phyloP scores from a whole-genome alignment of 163 green algal species.

The Scenedesmus sp. region DNA sequence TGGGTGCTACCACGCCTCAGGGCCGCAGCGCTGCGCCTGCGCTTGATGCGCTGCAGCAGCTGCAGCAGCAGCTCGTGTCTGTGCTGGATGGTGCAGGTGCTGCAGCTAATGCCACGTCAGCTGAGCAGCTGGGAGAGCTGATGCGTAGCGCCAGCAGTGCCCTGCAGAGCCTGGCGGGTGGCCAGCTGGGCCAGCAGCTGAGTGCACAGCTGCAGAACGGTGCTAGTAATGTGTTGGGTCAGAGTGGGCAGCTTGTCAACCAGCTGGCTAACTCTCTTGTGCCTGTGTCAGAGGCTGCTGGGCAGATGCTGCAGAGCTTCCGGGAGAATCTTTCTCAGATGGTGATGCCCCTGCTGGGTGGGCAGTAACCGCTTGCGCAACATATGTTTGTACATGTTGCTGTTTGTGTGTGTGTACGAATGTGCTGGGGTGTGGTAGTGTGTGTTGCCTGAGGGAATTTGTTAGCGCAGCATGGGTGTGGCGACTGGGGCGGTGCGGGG shows the following conservation, averaged over 20 bases:
- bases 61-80: constrained; percentile 22
- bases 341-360: neutral
- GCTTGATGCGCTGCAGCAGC: constrained; percentile 2
- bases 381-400: neutral
- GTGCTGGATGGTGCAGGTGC: neutral
- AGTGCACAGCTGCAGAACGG: neutral
- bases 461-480: no score
- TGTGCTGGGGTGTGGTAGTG: neutral
- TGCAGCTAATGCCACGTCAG: neutral
- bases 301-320: constrained; percentile 13
- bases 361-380: neutral
- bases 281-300: neutral
- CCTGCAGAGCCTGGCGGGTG: neutral
- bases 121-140: neutral
- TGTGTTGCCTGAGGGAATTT: no score
- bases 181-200: neutral
- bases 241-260: constrained; percentile 6
- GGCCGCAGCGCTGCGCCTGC: neutral
- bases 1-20: neutral
- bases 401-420: neutral
- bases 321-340: neutral
- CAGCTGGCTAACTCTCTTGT: neutral
- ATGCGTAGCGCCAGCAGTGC: neutral
- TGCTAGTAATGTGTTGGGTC: no score
- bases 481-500: no score